Evolutionary conservation across 495 filamentous ascomycete genomes (phyloP).

Genomic region (Tetracladium marchalianum): DNA sequence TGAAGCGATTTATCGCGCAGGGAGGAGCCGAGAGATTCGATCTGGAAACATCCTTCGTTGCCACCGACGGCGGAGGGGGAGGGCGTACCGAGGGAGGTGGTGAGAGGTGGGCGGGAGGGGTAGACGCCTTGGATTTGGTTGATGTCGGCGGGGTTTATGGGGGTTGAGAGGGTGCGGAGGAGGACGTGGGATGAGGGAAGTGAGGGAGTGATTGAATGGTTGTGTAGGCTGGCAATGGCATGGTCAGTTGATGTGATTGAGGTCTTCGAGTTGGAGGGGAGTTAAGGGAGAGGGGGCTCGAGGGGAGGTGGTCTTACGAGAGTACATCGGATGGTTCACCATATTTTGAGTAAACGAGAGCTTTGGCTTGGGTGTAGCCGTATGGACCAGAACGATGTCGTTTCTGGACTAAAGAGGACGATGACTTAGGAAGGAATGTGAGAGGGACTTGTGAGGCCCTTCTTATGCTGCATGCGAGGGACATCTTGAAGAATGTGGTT

Average conservation of each 20-base stretch:
- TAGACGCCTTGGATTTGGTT: slow-evolving; percentile 95
- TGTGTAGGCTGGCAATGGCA: slow-evolving; percentile 50
- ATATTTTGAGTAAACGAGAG: slow-evolving; percentile 73
- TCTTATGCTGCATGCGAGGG: too few species aligned
- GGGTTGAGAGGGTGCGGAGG: slow-evolving; percentile 64
- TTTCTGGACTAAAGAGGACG: too few species aligned
- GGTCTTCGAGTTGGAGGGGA: neutral
- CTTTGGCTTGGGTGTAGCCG: slow-evolving; percentile 94
- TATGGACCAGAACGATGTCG: slow-evolving; percentile 60
- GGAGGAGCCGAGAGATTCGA: slow-evolving; percentile 51
- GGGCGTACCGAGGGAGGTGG: slow-evolving; percentile 59
- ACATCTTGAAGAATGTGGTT: too few species aligned
- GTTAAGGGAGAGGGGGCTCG: neutral
- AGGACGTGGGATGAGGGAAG: slow-evolving; percentile 63
- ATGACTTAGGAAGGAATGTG: too few species aligned
- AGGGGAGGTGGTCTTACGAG: slow-evolving; percentile 36
- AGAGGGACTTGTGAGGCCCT: too few species aligned
- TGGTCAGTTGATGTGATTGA: slow-evolving; percentile 3
- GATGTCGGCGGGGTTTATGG: slow-evolving; percentile 95
- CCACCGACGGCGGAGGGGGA: slow-evolving; percentile 67
- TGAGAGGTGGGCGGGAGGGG: slow-evolving; percentile 69
- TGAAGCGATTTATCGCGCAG: slow-evolving; percentile 30
- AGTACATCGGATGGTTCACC: slow-evolving; percentile 81
- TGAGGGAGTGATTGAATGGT: slow-evolving; percentile 67
- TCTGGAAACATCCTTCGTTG: slow-evolving; percentile 89